Conservation (phyloP, 495 filamentous ascomycete genomes). For the Neurospora intermedia region DNA sequence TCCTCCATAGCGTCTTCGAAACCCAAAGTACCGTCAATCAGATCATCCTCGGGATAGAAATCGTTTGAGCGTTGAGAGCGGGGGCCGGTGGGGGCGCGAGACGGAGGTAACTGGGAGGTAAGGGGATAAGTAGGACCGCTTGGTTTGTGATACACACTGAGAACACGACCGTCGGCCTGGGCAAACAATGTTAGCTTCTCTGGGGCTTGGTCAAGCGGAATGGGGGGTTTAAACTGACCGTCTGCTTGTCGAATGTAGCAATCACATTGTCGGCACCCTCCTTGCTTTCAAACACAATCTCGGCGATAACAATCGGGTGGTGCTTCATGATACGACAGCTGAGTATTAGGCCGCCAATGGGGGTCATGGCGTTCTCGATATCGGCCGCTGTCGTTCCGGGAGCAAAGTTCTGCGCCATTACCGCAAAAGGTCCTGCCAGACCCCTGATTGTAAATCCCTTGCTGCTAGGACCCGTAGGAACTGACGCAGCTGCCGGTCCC, state of each 20-base stretch:
- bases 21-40: conserved; percentile 53
- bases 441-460: conserved; percentile 68
- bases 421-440: conserved; percentile 67
- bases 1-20: conserved; percentile 48
- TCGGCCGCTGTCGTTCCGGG: conserved; percentile 89
- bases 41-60: conserved; percentile 17
- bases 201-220: not conserved
- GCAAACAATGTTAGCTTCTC: not conserved
- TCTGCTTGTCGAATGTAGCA: conserved; percentile 76
- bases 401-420: conserved; percentile 82
- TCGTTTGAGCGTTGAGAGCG: conserved; percentile 17
- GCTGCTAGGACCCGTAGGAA: conserved; percentile 2
- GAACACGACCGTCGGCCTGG: conserved; percentile 75
- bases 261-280: conserved; percentile 72
- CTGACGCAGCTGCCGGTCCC: not conserved
- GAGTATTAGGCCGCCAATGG: conserved; percentile 56
- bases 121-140: not conserved
- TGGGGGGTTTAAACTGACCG: conserved; percentile 40
- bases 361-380: conserved; percentile 76
- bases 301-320: conserved; percentile 70
- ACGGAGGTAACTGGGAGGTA: conserved; percentile 9
- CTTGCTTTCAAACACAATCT: conserved; percentile 71
- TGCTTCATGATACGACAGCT: conserved; percentile 62
- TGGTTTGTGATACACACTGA: conserved; percentile 64
- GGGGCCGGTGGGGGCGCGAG: conserved; percentile 15